These are phyloP conservation scores for Myxozyma sirexii DNA, from an alignment of 805 yeast genomes.

Conservation along the genomic window DNA sequence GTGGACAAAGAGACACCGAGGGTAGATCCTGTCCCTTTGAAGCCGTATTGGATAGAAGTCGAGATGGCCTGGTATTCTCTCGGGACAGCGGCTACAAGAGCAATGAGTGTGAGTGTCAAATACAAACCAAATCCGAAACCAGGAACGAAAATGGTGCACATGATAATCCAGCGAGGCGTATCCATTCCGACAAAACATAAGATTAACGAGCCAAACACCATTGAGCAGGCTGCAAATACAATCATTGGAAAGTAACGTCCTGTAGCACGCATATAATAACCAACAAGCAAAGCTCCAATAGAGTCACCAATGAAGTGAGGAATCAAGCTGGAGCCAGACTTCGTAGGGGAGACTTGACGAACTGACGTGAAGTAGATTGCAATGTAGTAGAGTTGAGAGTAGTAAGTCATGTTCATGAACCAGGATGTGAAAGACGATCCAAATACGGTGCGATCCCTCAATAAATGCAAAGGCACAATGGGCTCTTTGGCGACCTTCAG, in stretches of 20 bases:
- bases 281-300: constrained; percentile 66
- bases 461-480: constrained; percentile 61
- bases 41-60: constrained; percentile 74
- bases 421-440: constrained; percentile 69
- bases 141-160: constrained; percentile 47
- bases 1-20: constrained; percentile 64
- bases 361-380: constrained; percentile 71
- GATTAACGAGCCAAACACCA: constrained; percentile 19
- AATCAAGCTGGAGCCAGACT: constrained; percentile 55
- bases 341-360: constrained; percentile 53
- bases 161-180: constrained; percentile 15
- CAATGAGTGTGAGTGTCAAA: constrained; percentile 61
- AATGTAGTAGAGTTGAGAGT: constrained; percentile 63
- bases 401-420: constrained; percentile 71
- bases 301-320: constrained; percentile 68
- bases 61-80: constrained; percentile 65
- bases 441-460: constrained; percentile 60
- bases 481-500: constrained; percentile 60
- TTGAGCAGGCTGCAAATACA: constrained; percentile 21
- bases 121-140: constrained; percentile 60
- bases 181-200: constrained; percentile 22
- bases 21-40: constrained; percentile 70
- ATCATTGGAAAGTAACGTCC: constrained; percentile 46
- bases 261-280: constrained; percentile 64
- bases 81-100: constrained; percentile 67